A percentile compares a stretch with the other conserved stretches of the same genome.
These are phyloP conservation scores for Brachypodium distachyon DNA, from an alignment of 202 grass and related monocot genomes.

Conservation along the genomic window DNA sequence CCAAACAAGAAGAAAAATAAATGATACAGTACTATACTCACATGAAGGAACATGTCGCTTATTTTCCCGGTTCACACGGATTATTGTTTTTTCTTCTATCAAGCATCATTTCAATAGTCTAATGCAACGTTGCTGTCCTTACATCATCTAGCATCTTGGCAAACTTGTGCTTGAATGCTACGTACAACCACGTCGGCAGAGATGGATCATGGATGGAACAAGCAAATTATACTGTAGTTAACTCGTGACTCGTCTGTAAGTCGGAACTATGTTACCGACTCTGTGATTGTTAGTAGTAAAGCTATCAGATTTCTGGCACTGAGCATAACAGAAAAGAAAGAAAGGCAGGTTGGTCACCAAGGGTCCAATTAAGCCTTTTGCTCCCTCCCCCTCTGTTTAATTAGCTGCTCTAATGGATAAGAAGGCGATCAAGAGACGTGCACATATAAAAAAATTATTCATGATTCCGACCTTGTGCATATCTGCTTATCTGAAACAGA, in stretches of 20 bases:
- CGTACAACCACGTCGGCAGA: conserved; percentile 1
- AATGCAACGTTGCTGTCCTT: not conserved
- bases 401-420: conserved; percentile 12
- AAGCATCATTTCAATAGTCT: no score
- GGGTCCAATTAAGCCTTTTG: no score
- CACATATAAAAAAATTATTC: not conserved
- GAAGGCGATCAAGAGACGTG: not conserved
- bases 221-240: no score
- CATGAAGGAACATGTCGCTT: no score
- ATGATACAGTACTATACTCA: no score
- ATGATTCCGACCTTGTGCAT: not conserved
- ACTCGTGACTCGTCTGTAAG: no score
- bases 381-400: not conserved
- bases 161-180: not conserved
- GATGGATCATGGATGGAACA: no score
- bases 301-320: not conserved
- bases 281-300: not conserved
- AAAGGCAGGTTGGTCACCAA: conserved; percentile 31
- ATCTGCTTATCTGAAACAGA: not conserved
- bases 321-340: not conserved
- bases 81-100: no score
- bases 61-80: no score
- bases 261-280: not conserved
- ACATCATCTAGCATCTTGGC: not conserved
- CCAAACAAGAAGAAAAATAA: no score